Evolutionary conservation across 345 rosid species (phyloP), one percentile per base, ranked within the genome.

Genomic region (Capsella bursapastoris): DNA sequence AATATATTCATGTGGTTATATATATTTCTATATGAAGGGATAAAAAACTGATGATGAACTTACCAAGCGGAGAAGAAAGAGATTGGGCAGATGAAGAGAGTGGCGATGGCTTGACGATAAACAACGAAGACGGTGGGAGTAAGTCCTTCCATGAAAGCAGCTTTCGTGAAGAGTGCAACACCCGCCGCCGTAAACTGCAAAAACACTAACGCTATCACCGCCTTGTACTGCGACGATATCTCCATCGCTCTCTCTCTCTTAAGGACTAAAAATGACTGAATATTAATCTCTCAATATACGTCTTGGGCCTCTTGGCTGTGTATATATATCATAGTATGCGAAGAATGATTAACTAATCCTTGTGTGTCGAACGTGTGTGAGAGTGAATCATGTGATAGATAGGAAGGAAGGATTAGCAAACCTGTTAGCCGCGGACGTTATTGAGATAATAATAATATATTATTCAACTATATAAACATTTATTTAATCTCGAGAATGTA

Each of bases 91-190:
- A 82, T 79, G 66, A 73, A 62, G 59, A 82, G 38, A 64, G 85
- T 79, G 43, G 85, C 85, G 16, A 79, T 18, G 63, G 83, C 83
- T 79, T 82, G 85, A 64, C 85, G 77, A 44, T 79, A 82, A 56
- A 82, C 83, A 1, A 82, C 85, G 68, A 79, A 82, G 47, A 82
- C 68, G 37, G 70, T 72, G 28, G 85, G 83, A 18, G 25, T 82
- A 16, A 79, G 77, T 22, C 85, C 85, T 72, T 69, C 79, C 60
- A 70, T 56, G 52, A 82, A 64, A 16, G 81, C 85, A 37, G 76
- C 79, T 73, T 71, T 79, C 4, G 81, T 73, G 52, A 76, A 64
- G 43, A 82, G 79, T 64, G 83, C 79, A 72, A 68, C 57, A 6
- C 79, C 83, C 7, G 83, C 79, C 7, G 82, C 59, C 0, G 63